Evolutionary conservation across 2,329 filamentous ascomycete species (phyloP).

Genomic region (Ascochyta lentis): DNA sequence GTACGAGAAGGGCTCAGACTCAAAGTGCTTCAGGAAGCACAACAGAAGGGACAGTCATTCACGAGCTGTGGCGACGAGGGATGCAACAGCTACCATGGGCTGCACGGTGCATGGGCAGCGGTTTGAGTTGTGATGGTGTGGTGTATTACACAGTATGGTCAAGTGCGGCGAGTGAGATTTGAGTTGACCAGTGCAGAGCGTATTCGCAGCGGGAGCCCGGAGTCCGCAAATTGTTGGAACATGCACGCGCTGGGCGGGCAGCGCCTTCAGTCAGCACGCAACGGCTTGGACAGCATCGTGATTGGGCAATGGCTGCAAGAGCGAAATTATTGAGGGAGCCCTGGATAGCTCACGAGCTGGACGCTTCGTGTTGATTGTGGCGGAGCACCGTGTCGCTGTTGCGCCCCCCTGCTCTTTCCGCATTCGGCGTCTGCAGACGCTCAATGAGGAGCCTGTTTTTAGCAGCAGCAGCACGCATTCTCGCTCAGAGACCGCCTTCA

Average conservation of each 20-base stretch:
- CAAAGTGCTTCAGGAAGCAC: constrained; percentile 1
- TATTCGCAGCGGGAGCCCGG: constrained; percentile 12
- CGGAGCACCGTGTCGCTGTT: constrained; percentile 25
- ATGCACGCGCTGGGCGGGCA: constrained; percentile 15
- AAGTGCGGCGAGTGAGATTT: constrained; percentile 8
- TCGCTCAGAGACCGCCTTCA: constrained; percentile 6
- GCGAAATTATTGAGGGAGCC: constrained; percentile 16
- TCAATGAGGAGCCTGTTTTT: constrained; percentile 19
- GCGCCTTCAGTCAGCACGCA: constrained; percentile 6
- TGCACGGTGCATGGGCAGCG: not conserved
- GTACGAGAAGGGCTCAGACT: constrained; percentile 5
- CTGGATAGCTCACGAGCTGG: constrained; percentile 13
- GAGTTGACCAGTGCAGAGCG: constrained; percentile 8
- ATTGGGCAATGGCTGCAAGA: constrained; percentile 1
- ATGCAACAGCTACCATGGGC: not conserved
- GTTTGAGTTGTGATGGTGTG: not conserved
- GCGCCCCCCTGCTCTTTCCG: constrained; percentile 21
- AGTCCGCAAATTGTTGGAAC: constrained; percentile 14
- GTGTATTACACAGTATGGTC: not conserved
- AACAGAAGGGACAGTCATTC: constrained; percentile 4
- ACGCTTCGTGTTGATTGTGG: constrained; percentile 29
- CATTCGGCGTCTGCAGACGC: constrained; percentile 18
- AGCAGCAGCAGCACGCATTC: constrained; percentile 12
- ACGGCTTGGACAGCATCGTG: constrained; percentile 2
- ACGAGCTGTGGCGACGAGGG: constrained; percentile 5